phyloP scores from a whole-genome alignment of 345 rosid species.

The Rhodamnia argentea region DNA sequence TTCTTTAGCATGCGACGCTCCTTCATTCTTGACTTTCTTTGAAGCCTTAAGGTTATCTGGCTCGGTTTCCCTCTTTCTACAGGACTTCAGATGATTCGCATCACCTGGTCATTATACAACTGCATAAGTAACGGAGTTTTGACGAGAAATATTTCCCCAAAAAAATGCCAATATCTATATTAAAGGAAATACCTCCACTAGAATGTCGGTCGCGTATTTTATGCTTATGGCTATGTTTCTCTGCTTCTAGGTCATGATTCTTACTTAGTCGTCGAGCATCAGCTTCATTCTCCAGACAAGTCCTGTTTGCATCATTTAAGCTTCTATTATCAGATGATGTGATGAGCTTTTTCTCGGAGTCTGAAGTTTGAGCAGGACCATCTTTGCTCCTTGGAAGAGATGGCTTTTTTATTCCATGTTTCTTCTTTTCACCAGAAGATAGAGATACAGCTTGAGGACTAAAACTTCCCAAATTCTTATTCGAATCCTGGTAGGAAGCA shows the following conservation, averaged over 20 bases:
- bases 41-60: slow-evolving; percentile 32
- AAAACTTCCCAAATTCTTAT: slow-evolving; percentile 13
- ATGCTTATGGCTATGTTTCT: slow-evolving; percentile 32
- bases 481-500: slow-evolving; percentile 13
- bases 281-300: slow-evolving; percentile 32
- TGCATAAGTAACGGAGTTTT: background rate
- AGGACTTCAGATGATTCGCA: slow-evolving; percentile 40
- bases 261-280: slow-evolving; percentile 26
- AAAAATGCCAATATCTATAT: slow-evolving; percentile 1
- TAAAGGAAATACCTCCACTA: slow-evolving; percentile 61
- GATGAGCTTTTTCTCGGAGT: slow-evolving; percentile 40
- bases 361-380: slow-evolving; percentile 21
- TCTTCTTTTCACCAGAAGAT: slow-evolving; percentile 38
- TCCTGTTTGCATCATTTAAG: slow-evolving; percentile 27
- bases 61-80: slow-evolving; percentile 45
- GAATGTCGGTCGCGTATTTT: slow-evolving; percentile 33
- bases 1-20: slow-evolving; percentile 28
- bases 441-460: slow-evolving; percentile 6
- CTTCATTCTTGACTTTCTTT: slow-evolving; percentile 60
- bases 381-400: slow-evolving; percentile 14
- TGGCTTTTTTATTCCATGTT: slow-evolving; percentile 37
- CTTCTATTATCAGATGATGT: slow-evolving; percentile 26
- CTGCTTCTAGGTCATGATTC: slow-evolving; percentile 24
- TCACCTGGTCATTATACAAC: slow-evolving; percentile 29
- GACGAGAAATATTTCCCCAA: background rate